Evolutionary conservation across 2,329 filamentous ascomycete species (phyloP).

Genomic region (Colletotrichum musae): DNA sequence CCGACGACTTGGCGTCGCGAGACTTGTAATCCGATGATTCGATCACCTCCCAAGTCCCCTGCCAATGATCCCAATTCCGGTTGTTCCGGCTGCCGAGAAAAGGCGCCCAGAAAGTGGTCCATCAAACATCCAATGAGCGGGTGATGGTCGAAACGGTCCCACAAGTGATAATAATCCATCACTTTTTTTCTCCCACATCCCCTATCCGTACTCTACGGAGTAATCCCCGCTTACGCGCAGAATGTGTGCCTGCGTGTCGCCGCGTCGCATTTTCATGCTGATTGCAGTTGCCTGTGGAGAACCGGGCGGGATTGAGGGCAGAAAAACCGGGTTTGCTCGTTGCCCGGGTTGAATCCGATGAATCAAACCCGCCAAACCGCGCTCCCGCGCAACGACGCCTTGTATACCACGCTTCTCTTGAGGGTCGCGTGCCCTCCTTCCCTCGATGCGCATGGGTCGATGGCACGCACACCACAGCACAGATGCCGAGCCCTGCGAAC

Average conservation of each 20-base stretch:
- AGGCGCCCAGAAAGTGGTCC: neutral
- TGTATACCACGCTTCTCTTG: neutral
- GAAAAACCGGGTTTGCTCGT: conserved; percentile 12
- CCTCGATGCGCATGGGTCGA: neutral
- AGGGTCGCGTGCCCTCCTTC: conserved; percentile 36
- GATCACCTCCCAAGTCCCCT: neutral
- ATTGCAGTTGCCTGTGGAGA: conserved; percentile 14
- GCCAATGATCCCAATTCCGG: conserved; percentile 19
- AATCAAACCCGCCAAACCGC: too few relatives aligned
- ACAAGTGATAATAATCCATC: conserved; percentile 9
- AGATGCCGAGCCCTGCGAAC: conserved; percentile 16
- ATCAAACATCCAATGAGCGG: conserved; percentile 5
- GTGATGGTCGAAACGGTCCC: conserved; percentile 18
- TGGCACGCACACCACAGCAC: too few relatives aligned
- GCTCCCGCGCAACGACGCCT: neutral
- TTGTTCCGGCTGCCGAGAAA: conserved; percentile 38
- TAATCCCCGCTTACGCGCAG: too few relatives aligned
- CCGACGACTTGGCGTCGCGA: conserved; percentile 18
- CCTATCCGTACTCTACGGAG: neutral
- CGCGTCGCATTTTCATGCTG: conserved; percentile 4
- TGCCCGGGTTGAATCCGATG: too few relatives aligned
- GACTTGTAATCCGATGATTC: too few relatives aligned
- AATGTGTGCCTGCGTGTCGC: neutral
- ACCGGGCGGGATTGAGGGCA: conserved; percentile 10
- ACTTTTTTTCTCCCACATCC: conserved; percentile 28